Percentiles rank a stretch among this genome's conserved stretches.
phyloP scores from a whole-genome alignment of 2,329 filamentous ascomycete species.

The Septoria linicola region DNA sequence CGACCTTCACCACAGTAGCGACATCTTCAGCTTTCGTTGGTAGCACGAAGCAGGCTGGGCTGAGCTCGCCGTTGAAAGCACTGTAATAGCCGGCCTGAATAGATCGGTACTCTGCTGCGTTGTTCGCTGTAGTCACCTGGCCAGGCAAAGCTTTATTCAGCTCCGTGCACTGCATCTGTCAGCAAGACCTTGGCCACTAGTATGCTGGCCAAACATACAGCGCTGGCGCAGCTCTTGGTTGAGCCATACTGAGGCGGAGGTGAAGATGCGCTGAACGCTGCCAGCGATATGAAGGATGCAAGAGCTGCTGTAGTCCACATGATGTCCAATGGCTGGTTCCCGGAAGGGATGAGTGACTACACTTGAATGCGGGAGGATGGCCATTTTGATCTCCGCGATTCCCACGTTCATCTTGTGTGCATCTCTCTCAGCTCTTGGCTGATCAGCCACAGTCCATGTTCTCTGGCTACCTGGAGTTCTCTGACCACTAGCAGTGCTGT shows the following conservation, averaged over 20 bases:
- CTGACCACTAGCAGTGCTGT: no score
- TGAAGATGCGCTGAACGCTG: not conserved
- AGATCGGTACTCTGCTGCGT: not conserved
- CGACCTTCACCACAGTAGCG: constrained; percentile 11
- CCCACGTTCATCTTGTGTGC: no score
- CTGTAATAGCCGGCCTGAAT: constrained; percentile 21
- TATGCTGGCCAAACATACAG: no score
- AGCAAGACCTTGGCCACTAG: not conserved
- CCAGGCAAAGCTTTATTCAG: not conserved
- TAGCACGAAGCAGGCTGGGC: constrained; percentile 23
- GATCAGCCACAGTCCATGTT: no score
- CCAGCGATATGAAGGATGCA: no score
- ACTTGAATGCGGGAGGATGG: no score
- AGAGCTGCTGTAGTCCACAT: no score
- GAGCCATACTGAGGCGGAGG: not conserved
- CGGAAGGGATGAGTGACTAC: no score
- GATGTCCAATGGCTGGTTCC: no score
- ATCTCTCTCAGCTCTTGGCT: no score
- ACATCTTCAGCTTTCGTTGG: constrained; percentile 18
- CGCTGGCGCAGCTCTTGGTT: not conserved
- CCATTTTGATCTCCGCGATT: no score
- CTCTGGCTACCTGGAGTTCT: no score
- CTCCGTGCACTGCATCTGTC: not conserved
- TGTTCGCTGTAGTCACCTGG: not conserved
- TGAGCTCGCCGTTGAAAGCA: constrained; percentile 14